A percentile compares a stretch with the other conserved stretches of the same genome.
These are phyloP conservation scores for Xylaria multiplex DNA, from an alignment of 2,329 filamentous ascomycete species.

Conservation along the genomic window DNA sequence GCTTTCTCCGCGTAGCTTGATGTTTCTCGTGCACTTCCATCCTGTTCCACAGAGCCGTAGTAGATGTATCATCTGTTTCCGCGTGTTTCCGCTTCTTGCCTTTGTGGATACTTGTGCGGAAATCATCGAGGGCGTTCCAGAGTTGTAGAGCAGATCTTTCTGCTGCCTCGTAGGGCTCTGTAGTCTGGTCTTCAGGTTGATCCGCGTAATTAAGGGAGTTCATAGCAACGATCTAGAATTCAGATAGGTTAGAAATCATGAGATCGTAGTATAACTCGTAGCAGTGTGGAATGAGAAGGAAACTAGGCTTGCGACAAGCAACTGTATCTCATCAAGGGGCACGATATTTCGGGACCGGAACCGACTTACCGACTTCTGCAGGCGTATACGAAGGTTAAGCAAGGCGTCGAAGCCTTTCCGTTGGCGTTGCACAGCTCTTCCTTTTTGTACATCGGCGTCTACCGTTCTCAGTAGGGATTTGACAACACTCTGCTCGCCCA, in stretches of 20 bases:
- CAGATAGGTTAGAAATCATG: not conserved
- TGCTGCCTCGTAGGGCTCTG: constrained; percentile 74
- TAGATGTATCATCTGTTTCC: constrained; percentile 65
- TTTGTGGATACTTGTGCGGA: constrained; percentile 69
- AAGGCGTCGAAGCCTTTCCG: constrained; percentile 87
- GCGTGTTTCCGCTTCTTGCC: constrained; percentile 71
- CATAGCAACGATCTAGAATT: constrained; percentile 70
- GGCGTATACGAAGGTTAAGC: constrained; percentile 87
- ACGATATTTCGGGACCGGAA: not conserved
- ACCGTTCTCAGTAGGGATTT: constrained; percentile 71
- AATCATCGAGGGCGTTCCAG: constrained; percentile 80
- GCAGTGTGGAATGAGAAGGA: not conserved
- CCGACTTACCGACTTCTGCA: constrained; percentile 77
- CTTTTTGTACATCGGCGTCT: constrained; percentile 84
- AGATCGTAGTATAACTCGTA: not conserved
- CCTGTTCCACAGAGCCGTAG: constrained; percentile 75
- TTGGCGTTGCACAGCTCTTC: constrained; percentile 85
- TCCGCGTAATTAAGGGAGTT: constrained; percentile 73
- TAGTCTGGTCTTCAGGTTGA: constrained; percentile 55
- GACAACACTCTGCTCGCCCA: constrained; percentile 73
- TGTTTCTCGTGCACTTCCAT: constrained; percentile 73
- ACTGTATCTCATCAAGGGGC: not conserved
- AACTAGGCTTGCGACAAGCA: not conserved
- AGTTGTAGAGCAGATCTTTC: constrained; percentile 87
- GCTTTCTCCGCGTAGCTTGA: constrained; percentile 70